Evolutionary conservation across 2,329 filamentous ascomycete genomes (phyloP), one percentile per base, ranked within the genome.

Genomic region (Sphaerulina vaccinii): DNA sequence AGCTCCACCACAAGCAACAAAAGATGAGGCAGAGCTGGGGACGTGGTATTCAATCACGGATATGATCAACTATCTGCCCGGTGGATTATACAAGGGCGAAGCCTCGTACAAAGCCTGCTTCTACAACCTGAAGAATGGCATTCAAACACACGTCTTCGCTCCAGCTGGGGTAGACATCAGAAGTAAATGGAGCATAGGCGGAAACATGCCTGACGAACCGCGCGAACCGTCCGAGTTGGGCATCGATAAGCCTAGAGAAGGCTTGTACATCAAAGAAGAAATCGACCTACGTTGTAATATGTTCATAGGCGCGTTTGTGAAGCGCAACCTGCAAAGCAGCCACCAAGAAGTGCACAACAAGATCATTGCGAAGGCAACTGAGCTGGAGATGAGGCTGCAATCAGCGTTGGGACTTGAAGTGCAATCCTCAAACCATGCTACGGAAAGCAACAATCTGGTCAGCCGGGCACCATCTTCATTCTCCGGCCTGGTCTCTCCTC

Each of bases 121-220:
- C 68, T 81, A 89, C 70, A 82, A 95, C 64, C 75, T 89, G 16
- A 75, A 83, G 3, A 75, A 80, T 50, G 89, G 90, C 4, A 70
- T 95, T 22, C 84, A 90, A 71, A 95, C 89, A 11, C 90, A 95
- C 67, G 84, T 85, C 62, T 92, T 90, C 64, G 90, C 89, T 3
- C 89, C 90, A 0, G 80, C 90, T 65, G 88, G 88, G 9, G 79
- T 95, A 46, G 84, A 93, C 56, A 87, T 95, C 60, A 83, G 83
- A 54, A 85, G 83, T 42, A 86, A 85, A 70, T 95, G 89, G 88
- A 95, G 88, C 87, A 75, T 96, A 3, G 83, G 81, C 39, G 90
- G 90, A 8, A 82, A 80, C 8, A 72, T 87, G 36, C 84, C 85
- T 0, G 87, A 85, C 15, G 88, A 95, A 69, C 79, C 82, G 1